phyloP scores from a whole-genome alignment of 2,329 filamentous ascomycete genomes.

The Cadophora sp. region DNA sequence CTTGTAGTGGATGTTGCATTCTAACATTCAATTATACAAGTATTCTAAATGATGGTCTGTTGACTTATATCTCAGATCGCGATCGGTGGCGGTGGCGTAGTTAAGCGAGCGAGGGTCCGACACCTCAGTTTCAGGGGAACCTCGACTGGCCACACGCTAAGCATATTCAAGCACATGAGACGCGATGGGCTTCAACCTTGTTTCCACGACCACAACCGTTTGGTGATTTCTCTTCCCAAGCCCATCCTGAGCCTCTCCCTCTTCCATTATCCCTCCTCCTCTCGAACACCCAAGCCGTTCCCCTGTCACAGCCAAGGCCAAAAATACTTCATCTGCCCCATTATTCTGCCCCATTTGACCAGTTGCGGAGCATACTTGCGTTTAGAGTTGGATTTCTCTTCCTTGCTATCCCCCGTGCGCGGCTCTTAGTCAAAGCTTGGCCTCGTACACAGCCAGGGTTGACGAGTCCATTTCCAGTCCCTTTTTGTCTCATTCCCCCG shows the following conservation, averaged over 20 bases:
- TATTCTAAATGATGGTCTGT: background rate
- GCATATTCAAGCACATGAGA: slow-evolving; percentile 9
- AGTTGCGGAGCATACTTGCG: slow-evolving; percentile 14
- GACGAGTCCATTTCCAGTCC: slow-evolving; percentile 19
- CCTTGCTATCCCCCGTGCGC: slow-evolving; percentile 20
- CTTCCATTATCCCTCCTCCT: slow-evolving; percentile 1
- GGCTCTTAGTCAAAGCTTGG: slow-evolving; percentile 27
- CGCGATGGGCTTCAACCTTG: slow-evolving; percentile 2
- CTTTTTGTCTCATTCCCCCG: slow-evolving; percentile 25
- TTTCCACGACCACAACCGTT: background rate
- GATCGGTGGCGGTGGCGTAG: background rate
- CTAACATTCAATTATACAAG: background rate
- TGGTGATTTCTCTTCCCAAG: background rate
- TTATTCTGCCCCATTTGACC: slow-evolving; percentile 5
- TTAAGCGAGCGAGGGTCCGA: background rate
- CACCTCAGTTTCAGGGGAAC: slow-evolving; percentile 3
- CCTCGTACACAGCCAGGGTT: slow-evolving; percentile 19
- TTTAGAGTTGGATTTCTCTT: slow-evolving; percentile 29
- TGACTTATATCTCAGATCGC: background rate
- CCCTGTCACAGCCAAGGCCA: slow-evolving; percentile 22
- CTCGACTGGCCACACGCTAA: background rate
- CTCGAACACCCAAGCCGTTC: slow-evolving; percentile 2
- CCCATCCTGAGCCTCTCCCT: background rate
- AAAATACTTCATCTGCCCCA: slow-evolving; percentile 11
- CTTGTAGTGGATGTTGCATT: background rate